A percentile compares a stretch with the other conserved stretches of the same genome.
phyloP scores from a whole-genome alignment of 164 flowering plant species.

The Paratinospora sagittata region DNA sequence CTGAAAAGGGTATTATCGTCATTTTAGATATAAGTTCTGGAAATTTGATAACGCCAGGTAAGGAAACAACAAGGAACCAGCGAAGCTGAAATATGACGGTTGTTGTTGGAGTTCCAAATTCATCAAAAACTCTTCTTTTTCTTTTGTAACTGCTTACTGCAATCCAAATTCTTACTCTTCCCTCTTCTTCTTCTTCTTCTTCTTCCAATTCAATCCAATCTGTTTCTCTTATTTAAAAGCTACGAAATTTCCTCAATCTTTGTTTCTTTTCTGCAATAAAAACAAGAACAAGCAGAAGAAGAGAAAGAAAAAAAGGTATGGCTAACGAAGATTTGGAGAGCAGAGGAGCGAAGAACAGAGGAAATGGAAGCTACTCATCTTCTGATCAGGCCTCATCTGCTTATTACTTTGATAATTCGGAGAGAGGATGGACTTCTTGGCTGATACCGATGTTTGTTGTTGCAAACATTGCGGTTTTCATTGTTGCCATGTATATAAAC shows the following conservation, averaged over 20 bases:
- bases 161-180: too few relatives aligned
- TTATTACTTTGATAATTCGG: constrained; percentile 24
- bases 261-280: neutral
- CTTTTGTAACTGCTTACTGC: too few relatives aligned
- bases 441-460: constrained; percentile 62
- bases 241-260: neutral
- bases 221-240: too few relatives aligned
- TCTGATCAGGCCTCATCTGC: constrained; percentile 17
- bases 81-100: neutral
- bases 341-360: constrained; percentile 34
- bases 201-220: too few relatives aligned
- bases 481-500: constrained; percentile 60
- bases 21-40: neutral
- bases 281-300: neutral
- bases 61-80: neutral
- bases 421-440: constrained; percentile 69
- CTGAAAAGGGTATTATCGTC: neutral
- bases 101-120: neutral
- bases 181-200: too few relatives aligned
- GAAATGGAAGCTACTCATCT: constrained; percentile 6
- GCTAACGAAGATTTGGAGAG: constrained; percentile 38
- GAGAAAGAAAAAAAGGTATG: neutral
- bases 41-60: neutral
- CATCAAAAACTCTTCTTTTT: neutral
- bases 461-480: constrained; percentile 56